These are phyloP conservation scores for Macrophomina phaseolina DNA, from an alignment of 2,329 filamentous ascomycete species.

Conservation along the genomic window DNA sequence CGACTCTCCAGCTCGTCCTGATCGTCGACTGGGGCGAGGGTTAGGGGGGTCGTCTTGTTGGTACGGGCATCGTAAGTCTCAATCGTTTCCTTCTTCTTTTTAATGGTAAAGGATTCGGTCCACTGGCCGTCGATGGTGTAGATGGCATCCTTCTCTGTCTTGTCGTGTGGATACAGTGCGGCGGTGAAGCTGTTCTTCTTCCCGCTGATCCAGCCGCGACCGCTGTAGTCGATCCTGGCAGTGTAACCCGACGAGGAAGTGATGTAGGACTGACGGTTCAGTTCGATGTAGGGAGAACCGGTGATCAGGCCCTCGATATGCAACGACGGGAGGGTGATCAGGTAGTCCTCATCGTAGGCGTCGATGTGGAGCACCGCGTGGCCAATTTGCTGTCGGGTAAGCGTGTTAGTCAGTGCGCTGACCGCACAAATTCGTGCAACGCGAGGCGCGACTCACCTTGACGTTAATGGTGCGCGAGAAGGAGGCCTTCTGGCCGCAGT, in stretches of 20 bases:
- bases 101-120: slow-evolving; percentile 82
- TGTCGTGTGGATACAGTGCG: slow-evolving; percentile 70
- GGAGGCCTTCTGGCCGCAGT: slow-evolving; percentile 95
- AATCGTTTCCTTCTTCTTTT: slow-evolving; percentile 54
- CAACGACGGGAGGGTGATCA: slow-evolving; percentile 88
- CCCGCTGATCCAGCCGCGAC: slow-evolving; percentile 91
- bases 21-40: slow-evolving; percentile 72
- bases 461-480: slow-evolving; percentile 94
- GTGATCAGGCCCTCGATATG: slow-evolving; percentile 94
- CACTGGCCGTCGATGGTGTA: slow-evolving; percentile 91
- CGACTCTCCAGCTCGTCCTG: slow-evolving; percentile 89
- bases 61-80: slow-evolving; percentile 55
- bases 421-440: not conserved
- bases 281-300: slow-evolving; percentile 85
- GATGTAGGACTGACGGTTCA: slow-evolving; percentile 85
- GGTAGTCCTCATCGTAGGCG: slow-evolving; percentile 71
- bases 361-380: slow-evolving; percentile 83
- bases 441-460: slow-evolving; percentile 55
- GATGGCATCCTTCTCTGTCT: slow-evolving; percentile 69
- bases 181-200: slow-evolving; percentile 93
- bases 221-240: slow-evolving; percentile 88
- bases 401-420: slow-evolving; percentile 9
- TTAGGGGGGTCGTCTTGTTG: slow-evolving; percentile 67
- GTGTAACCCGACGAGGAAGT: slow-evolving; percentile 85
- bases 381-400: slow-evolving; percentile 70